Base-by-base conservation (phyloP, 495 filamentous ascomycete genomes). In the Aspergillus sclerotioniger region DNA sequence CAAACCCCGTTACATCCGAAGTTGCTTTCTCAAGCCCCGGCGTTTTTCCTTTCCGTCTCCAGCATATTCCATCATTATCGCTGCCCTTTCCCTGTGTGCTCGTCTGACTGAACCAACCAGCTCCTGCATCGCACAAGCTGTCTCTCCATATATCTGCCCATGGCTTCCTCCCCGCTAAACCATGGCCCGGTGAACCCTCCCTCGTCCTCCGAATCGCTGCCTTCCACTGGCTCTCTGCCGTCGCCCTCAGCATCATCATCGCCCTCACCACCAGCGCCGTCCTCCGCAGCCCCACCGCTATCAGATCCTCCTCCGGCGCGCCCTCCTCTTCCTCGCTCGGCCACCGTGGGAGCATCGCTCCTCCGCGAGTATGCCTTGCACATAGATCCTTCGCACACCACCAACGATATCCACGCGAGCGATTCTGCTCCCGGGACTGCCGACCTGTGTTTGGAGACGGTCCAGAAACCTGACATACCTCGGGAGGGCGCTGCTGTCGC, bases 341-440 rank as follows among this genome's bases (percentile, higher is more conserved):
- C 50, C 61, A 62, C 59, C 15, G 56, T 62, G 32, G 61, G 61
- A 44, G 50, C 74, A 15, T 71, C 73, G 10, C 71, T 77, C 31
- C 74, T 74, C 25, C 74, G 71, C 57, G 78, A 80, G 48, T 75
- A 77, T 77, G 74, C 70, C 55, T 62, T 63, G 52, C 65, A 73
- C 59, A 71, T 78, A 71, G 71, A 74, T 51, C 69, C 72, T 10
- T 72, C 73, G 17, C 66, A 74, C 51, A 69, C 71, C 51, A 60
- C 68, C 39, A 64, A 69, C 60, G 72, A 76, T 37, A 70, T 71
- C 41, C 62, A 59, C 57, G 59, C 59, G 13, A 61, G 64, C 56
- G 62, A 69, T 52, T 49, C 66, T 19, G 43, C 69, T 46, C 54
- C 61, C 9, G 51, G 31, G 51, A 51, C 51, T 9, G 44, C 64